Evolutionary conservation across 2,329 filamentous ascomycete genomes (phyloP).

Genomic region (Hypoxylon sp.): DNA sequence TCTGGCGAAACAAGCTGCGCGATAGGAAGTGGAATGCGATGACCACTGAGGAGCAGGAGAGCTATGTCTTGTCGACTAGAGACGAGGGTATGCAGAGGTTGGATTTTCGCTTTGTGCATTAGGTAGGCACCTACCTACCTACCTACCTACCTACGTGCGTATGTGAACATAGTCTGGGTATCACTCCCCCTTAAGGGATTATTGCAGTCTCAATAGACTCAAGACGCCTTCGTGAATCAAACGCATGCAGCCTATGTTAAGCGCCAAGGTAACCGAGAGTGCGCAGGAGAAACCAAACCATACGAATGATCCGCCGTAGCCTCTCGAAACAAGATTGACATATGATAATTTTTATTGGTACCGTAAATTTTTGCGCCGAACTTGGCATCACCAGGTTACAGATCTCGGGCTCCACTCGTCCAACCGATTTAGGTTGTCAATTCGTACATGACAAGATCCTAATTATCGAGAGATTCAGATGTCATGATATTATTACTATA

Average conservation of each 20-base stretch:
- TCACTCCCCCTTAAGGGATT: no score
- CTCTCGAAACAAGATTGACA: no score
- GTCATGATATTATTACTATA: conserved; percentile 19
- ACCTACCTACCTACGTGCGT: no score
- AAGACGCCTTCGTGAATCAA: no score
- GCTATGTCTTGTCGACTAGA: conserved; percentile 58
- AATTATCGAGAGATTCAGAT: conserved; percentile 8
- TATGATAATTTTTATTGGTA: no score
- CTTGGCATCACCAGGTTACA: not conserved
- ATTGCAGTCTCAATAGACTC: no score
- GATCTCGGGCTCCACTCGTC: conserved; percentile 5
- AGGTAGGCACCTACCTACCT: no score
- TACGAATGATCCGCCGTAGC: no score
- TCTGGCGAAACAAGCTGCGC: conserved; percentile 56
- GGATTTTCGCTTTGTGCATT: conserved; percentile 63
- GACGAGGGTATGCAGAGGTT: conserved; percentile 60
- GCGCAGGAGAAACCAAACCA: no score
- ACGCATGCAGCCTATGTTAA: no score
- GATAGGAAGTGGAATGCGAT: conserved; percentile 55
- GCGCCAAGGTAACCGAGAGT: no score
- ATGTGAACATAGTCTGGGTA: no score
- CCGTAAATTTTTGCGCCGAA: not conserved
- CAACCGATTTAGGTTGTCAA: conserved; percentile 4
- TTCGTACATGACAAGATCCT: conserved; percentile 1
- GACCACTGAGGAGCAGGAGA: conserved; percentile 55